Evolutionary conservation across 768 basidiomycete genomes (phyloP).

Genomic region (Russula compacta): DNA sequence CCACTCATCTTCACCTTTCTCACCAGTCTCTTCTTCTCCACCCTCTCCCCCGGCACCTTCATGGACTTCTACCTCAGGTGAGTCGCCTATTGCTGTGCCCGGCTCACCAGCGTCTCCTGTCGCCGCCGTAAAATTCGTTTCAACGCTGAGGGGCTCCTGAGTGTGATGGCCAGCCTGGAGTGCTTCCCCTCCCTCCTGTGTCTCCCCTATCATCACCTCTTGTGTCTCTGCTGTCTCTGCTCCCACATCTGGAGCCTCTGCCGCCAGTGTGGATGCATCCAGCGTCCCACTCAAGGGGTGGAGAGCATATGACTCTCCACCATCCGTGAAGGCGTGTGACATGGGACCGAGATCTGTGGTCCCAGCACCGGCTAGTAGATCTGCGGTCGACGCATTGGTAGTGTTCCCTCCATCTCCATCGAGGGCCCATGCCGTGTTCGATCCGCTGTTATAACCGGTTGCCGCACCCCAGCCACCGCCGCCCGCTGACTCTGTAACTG

Average conservation of each 20-base stretch:
- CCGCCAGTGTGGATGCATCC: not conserved
- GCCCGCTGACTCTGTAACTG: not conserved
- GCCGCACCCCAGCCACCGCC: slow-evolving; percentile 12
- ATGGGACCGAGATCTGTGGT: not conserved
- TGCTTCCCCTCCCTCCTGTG: not conserved
- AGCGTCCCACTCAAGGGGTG: not conserved
- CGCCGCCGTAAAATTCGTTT: not conserved
- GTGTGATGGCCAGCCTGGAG: not conserved
- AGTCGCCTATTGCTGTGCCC: not conserved
- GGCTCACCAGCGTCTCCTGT: not conserved
- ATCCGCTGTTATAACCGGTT: slow-evolving; percentile 11
- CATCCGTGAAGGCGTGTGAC: not conserved
- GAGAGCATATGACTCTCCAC: not conserved
- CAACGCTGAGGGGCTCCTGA: not conserved
- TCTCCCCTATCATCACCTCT: not conserved
- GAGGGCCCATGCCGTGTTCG: not conserved
- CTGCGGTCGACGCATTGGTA: not conserved
- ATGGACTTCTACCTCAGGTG: slow-evolving; percentile 7
- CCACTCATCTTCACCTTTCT: not conserved
- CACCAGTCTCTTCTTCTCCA: not conserved
- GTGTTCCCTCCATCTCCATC: not conserved
- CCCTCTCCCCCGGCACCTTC: slow-evolving; percentile 2
- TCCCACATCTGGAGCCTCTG: too few species aligned
- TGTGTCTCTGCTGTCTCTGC: too few species aligned
- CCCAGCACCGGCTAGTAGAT: not conserved